Base-by-base conservation (phyloP, 371 early-diverging fungal species). In the Funneliformis caledonium region DNA sequence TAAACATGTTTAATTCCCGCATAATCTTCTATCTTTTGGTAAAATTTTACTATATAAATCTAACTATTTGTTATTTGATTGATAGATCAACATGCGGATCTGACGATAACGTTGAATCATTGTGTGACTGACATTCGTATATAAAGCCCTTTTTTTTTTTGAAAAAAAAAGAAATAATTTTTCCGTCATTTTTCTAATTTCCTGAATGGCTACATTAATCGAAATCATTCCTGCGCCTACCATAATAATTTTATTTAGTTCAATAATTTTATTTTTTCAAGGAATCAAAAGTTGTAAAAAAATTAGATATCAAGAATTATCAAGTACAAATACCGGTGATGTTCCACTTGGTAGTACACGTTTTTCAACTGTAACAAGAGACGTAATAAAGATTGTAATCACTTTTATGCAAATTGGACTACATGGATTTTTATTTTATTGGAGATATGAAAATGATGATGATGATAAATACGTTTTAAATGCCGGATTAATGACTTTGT, bases 121-220 rank as follows among this genome's bases (percentile, higher is more conserved):
- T 37, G 37, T 37, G 37, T 37, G 37, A 37, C 37, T 37, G 37
- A 37, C 37, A 3, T 37, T 37, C 3, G 37, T 37, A 37, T 37
- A 2, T 37, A 37, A 37, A 37, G 0, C 37, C 37, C 37, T 37
- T 37, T 2, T 37, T 37, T 37, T 2, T 37, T 37, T 37, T 37
- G 37, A 37, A 37, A 37, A 37, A 37, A 37, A 2, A 26, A 26
- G 26, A 26, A 37, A 37, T 37, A 1, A 3, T 37, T 37, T 37
- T 37, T 37, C 37, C 37, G 37, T 37, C 37, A 37, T 37, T 37
- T 37, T 37, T 37, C 37, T 92, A 37, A 86, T 91, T 42, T 65
- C 45, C 3, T 16, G 47, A 37, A 68, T 56, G 16, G 52, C 16
- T n/a, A 42, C 19, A 16, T 45, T 76, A 47, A 22, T 33, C 14